Evolutionary conservation across 2,329 filamentous ascomycete species (phyloP).

Genomic region (Aspergillus proliferans): DNA sequence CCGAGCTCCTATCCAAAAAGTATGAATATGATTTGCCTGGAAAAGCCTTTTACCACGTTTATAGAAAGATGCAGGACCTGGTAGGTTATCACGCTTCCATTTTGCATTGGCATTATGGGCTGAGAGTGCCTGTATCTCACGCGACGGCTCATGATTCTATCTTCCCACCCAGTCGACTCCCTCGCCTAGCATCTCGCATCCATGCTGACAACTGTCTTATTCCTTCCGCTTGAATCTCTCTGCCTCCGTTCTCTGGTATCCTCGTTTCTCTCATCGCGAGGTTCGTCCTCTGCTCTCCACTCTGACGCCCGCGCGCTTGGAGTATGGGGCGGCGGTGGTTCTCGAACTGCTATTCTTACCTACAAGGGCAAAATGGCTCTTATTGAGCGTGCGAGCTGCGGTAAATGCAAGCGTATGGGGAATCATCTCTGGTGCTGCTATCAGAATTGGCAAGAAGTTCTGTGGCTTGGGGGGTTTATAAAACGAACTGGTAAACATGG

Average conservation of each 20-base stretch:
- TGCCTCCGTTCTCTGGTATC: constrained; percentile 35
- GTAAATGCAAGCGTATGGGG: constrained; percentile 34
- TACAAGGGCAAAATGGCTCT: constrained; percentile 33
- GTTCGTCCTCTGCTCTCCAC: constrained; percentile 13
- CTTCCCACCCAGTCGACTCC: constrained; percentile 36
- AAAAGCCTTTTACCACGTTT: no score
- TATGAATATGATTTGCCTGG: no score
- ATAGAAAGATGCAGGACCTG: no score
- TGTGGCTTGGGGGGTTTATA: constrained; percentile 35
- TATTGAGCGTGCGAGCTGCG: constrained; percentile 32
- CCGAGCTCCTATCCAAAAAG: no score
- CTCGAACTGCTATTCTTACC: constrained; percentile 21
- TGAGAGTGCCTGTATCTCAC: no score
- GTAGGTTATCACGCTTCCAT: no score
- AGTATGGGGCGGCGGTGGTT: constrained; percentile 31
- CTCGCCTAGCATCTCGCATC: constrained; percentile 37
- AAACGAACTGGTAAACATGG: neutral
- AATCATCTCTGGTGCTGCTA: constrained; percentile 30
- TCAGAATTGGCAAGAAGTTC: constrained; percentile 33
- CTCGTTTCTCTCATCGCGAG: constrained; percentile 28
- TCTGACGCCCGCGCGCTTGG: constrained; percentile 27
- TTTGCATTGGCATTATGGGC: no score
- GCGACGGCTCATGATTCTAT: constrained; percentile 23
- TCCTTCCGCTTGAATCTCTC: constrained; percentile 36
- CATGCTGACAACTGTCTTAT: constrained; percentile 30